Percentiles rank a stretch among this genome's conserved stretches.
Evolutionary conservation across 2,329 filamentous ascomycete genomes (phyloP).

Genomic region (Fusarium duplospermum): DNA sequence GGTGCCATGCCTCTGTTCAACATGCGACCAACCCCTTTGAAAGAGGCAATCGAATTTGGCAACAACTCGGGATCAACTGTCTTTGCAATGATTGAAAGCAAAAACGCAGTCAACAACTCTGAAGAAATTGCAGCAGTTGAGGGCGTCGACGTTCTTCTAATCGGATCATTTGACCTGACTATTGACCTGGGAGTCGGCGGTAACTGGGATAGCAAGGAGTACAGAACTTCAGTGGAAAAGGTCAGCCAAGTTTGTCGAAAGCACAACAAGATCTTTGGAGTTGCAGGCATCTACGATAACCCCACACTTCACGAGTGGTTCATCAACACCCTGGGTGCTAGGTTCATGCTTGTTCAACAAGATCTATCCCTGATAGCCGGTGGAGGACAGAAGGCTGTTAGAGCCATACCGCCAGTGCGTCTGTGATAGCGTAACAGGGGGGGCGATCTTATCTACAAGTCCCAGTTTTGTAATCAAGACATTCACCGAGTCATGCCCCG

Average conservation of each 20-base stretch:
- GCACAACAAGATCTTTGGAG: conserved; percentile 21
- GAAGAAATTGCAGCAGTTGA: conserved; percentile 47
- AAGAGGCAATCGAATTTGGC: conserved; percentile 21
- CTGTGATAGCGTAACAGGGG: not conserved
- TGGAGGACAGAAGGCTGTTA: conserved; percentile 8
- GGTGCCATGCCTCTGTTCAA: conserved; percentile 39
- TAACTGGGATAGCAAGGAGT: conserved; percentile 13
- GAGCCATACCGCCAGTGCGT: conserved; percentile 7
- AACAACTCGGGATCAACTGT: conserved; percentile 41
- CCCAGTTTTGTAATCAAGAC: not conserved
- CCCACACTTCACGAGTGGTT: conserved; percentile 24
- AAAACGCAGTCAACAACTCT: conserved; percentile 37
- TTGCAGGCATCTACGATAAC: conserved; percentile 29
- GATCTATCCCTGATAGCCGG: conserved; percentile 23
- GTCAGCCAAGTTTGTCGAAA: conserved; percentile 23
- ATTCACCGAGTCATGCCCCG: not conserved
- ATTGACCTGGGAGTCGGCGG: conserved; percentile 27
- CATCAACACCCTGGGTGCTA: conserved; percentile 18
- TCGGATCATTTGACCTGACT: conserved; percentile 48
- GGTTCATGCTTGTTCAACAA: conserved; percentile 28
- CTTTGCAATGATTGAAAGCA: conserved; percentile 45
- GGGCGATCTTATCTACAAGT: not conserved
- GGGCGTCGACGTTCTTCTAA: conserved; percentile 47
- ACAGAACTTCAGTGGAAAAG: conserved; percentile 18
- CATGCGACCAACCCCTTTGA: conserved; percentile 20